Evolutionary conservation across 2,329 filamentous ascomycete genomes (phyloP).

Genomic region (Cryoendolithus antarcticus): DNA sequence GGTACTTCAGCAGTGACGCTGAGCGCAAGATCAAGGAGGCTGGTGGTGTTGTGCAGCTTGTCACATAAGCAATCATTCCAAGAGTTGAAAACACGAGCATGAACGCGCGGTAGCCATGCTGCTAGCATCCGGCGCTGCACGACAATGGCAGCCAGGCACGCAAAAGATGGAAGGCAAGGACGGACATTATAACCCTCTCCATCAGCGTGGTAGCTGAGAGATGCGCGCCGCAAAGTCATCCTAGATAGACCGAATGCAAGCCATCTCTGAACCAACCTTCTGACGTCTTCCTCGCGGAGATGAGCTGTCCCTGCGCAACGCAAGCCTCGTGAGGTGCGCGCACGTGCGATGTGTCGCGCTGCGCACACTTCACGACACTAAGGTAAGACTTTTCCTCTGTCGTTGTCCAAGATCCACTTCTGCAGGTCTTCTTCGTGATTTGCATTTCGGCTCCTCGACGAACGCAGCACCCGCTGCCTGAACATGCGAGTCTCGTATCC

Average conservation of each 20-base stretch:
- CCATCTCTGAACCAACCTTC: constrained; percentile 41
- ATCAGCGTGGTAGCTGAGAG: constrained; percentile 43
- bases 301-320: constrained; percentile 4
- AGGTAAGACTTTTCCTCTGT: too few species aligned
- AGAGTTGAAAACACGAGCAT: constrained; percentile 6
- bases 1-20: constrained; percentile 90
- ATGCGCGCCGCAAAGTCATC: constrained; percentile 24
- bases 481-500: too few species aligned
- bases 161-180: constrained; percentile 1
- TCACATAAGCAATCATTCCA: constrained; percentile 52
- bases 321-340: too few species aligned
- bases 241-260: constrained; percentile 30
- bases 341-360: too few species aligned
- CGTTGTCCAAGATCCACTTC: too few species aligned
- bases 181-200: constrained; percentile 17
- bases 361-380: too few species aligned
- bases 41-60: constrained; percentile 89
- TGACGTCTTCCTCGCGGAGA: constrained; percentile 16
- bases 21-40: constrained; percentile 99
- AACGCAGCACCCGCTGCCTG: too few species aligned
- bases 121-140: too few species aligned
- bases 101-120: constrained; percentile 2
- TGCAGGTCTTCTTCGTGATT: too few species aligned
- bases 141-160: not conserved
- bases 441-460: too few species aligned